Evolutionary conservation across 148 eudicot genomes (phyloP).

Genomic region (Rhododendron williamsianum): DNA sequence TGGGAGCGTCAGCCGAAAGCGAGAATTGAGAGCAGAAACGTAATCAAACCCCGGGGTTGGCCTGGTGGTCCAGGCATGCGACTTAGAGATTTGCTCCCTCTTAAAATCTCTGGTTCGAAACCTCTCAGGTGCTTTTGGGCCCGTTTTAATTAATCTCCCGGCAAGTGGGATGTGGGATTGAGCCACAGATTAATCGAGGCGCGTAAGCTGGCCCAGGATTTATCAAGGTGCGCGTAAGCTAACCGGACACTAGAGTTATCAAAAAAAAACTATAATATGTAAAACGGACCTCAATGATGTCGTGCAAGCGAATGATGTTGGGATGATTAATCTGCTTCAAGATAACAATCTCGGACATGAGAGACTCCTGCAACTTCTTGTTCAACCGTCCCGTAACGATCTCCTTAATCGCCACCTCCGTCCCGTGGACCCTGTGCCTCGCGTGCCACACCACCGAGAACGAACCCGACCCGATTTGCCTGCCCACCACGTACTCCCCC

Average conservation of each 20-base stretch:
- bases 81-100: too few species aligned
- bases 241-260: background rate
- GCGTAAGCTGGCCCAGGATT: too few species aligned
- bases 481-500: slow-evolving; percentile 69
- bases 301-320: slow-evolving; percentile 70
- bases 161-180: too few species aligned
- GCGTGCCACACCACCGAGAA: slow-evolving; percentile 91
- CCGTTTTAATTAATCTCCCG: too few species aligned
- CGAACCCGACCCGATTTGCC: slow-evolving; percentile 75
- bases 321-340: slow-evolving; percentile 74
- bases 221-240: background rate
- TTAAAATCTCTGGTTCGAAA: too few species aligned
- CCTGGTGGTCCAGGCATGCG: background rate
- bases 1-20: too few species aligned
- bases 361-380: slow-evolving; percentile 69
- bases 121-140: too few species aligned
- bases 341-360: slow-evolving; percentile 82
- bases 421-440: slow-evolving; percentile 59
- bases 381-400: slow-evolving; percentile 53
- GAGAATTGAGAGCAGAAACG: background rate
- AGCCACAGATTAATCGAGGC: too few species aligned
- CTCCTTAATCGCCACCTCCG: slow-evolving; percentile 84
- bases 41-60: background rate
- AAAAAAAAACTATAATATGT: background rate
- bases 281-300: slow-evolving; percentile 68